Base-by-base conservation (phyloP, 495 filamentous ascomycete genomes). In the Friedmanniomyces simplex region DNA sequence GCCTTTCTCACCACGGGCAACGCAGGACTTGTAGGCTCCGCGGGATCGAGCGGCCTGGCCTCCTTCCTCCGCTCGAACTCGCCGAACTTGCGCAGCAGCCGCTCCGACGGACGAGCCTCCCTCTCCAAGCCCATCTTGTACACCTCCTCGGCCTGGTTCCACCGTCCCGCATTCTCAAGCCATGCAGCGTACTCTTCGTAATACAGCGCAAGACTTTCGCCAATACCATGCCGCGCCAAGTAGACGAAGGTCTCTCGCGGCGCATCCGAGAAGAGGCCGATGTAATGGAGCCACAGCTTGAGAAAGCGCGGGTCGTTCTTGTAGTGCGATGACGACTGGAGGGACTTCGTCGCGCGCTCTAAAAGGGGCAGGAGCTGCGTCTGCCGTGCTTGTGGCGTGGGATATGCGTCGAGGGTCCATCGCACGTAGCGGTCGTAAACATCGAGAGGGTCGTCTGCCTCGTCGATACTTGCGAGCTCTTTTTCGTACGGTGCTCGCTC, bases 141-240 rank as follows among this genome's bases (percentile, higher is more conserved):
- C 1, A 98, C 84, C 69, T 98, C 94, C 55, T 94, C 88, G 8
- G 94, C 93, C 68, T 97, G 93, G 8, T 77, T 78, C 88, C 91
- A 96, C 50, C 90, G 78, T 18, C 85, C 89, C 12, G 83, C 85
- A 50, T 81, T 77, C 72, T 98, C 93, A 20, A 98, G 71, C 87
- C 91, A 95, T 0, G 80, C 85, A 0, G 93, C 90, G 72, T 94
- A 97, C 63, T 97, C 94, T 66, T 98, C 93, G 69, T 98, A 97
- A 66, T 90, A 98, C n/a, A 96, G 72, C 0, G 93, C 93, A 11
- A 98, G 75, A 1, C 80, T 76, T 63, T 96, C 91, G 47, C 91
- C 93, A 58, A 97, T 86, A 55, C 78, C 78, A 58, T 97, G 89
- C 22, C 91, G 87, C 1, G 91, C 83, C 36, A 98, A 76, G 65